Evolutionary conservation across 2,329 filamentous ascomycete genomes (phyloP), one percentile per base, ranked within the genome.

Genomic region (Colletotrichum musae): DNA sequence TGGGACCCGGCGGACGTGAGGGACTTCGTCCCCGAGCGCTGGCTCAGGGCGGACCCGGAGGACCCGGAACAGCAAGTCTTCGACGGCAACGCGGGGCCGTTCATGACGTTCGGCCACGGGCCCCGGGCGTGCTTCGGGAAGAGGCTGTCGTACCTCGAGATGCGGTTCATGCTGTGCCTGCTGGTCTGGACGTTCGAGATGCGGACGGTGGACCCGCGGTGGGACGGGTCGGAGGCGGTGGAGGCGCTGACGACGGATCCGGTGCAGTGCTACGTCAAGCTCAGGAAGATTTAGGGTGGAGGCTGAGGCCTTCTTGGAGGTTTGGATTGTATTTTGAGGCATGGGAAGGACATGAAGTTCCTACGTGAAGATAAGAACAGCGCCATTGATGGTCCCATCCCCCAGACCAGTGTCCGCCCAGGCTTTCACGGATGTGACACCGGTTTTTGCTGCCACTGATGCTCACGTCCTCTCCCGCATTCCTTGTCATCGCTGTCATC

Each of bases 181-280:
- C 45, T 77, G 32, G 26, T 77, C 7, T 78, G 75, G 75, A 73
- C 61, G 16, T 76, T 76, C 43, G 72, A 76, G 58, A 45, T 77
- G 18, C n/a, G 57, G 57, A 78, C 58, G 39, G 36, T 58, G 24
- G 15, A 24, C 2, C 56, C 64, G 48, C 21, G 65, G 18, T 62
- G 77, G 41, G 70, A 73, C 9, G 61, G 58, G 1, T 66, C 71
- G 48, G 75, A 73, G 3, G 71, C 74, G 12, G 47, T 64, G 15
- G 73, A 76, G 59, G 72, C 58, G 28, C 48, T 78, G 21, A 66
- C 77, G 26, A 78, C 76, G 43, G 60, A 74, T 5, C 76, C 76
- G 5, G 74, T 70, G 56, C 50, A 74, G 39, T 76, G 75, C n/a
- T 76, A 76, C 28, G 72, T 75, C 24, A 77, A 74, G 54, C 62